Percentiles rank a stretch among this genome's conserved stretches.
phyloP scores from a whole-genome alignment of 192 early-diverging fungal species.

The Coemansia sp. region DNA sequence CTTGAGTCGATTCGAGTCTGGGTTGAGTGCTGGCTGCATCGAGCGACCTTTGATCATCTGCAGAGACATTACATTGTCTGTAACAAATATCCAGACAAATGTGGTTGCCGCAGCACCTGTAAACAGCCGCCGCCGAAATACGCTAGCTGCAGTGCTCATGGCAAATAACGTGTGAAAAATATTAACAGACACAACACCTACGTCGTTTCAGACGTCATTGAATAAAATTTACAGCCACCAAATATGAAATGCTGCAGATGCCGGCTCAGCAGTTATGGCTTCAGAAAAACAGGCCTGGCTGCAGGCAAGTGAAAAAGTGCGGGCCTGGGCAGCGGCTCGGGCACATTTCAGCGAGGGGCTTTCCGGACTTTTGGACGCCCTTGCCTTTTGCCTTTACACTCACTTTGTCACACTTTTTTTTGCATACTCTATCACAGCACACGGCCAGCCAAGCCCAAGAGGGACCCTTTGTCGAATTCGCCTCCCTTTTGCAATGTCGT shows the following conservation, averaged over 20 bases:
- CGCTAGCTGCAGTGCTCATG: constrained; percentile 15
- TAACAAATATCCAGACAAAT: constrained; percentile 30
- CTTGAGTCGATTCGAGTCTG: constrained; percentile 63
- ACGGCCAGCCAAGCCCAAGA: background rate
- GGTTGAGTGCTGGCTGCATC: constrained; percentile 76
- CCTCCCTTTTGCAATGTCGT: constrained; percentile 19
- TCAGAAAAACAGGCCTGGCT: background rate
- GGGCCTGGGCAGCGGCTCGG: constrained; percentile 3
- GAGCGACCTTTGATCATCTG: constrained; percentile 54
- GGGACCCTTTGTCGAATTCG: background rate
- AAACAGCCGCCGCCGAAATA: constrained; percentile 10
- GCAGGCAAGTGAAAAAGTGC: background rate
- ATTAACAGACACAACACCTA: background rate
- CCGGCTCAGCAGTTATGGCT: background rate
- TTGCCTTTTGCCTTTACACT: background rate
- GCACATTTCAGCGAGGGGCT: background rate
- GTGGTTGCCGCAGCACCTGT: constrained; percentile 15
- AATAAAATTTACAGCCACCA: background rate
- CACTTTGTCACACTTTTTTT: background rate
- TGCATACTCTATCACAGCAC: background rate
- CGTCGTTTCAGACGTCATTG: background rate
- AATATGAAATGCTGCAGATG: background rate
- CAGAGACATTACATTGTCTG: constrained; percentile 45
- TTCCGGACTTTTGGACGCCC: background rate
- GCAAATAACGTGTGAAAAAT: background rate